Evolutionary conservation across 2,329 filamentous ascomycete species (phyloP).

Genomic region (Aspergillus felis): DNA sequence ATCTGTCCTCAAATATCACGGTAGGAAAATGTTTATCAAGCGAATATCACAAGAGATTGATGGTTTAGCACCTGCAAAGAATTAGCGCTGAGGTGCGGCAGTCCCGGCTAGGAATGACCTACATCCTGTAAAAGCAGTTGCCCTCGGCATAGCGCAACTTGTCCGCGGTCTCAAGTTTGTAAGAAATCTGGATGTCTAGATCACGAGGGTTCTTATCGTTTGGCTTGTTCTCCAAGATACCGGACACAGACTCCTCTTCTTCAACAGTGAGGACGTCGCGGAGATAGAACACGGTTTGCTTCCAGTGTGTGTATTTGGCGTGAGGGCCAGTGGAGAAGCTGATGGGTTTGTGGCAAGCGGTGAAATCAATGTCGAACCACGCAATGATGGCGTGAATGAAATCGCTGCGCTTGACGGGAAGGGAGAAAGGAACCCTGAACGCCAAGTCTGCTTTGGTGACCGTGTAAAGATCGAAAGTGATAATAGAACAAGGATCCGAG

Average conservation of each 20-base stretch:
- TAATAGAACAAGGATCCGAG: slow-evolving; percentile 79
- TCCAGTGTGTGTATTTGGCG: slow-evolving; percentile 99
- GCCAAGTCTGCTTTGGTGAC: slow-evolving; percentile 78
- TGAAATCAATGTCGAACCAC: slow-evolving; percentile 99
- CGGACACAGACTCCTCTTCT: slow-evolving; percentile 73
- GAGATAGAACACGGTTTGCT: slow-evolving; percentile 98
- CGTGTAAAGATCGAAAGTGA: slow-evolving; percentile 90
- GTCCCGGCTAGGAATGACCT: slow-evolving; percentile 13
- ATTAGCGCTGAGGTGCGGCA: slow-evolving; percentile 21
- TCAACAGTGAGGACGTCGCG: slow-evolving; percentile 89
- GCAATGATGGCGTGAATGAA: slow-evolving; percentile 95
- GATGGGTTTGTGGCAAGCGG: slow-evolving; percentile 96
- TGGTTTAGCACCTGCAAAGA: slow-evolving; percentile 27
- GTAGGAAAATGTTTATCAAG: slow-evolving; percentile 10
- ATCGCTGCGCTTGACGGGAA: slow-evolving; percentile 78
- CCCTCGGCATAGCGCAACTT: slow-evolving; percentile 65
- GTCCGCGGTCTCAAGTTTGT: slow-evolving; percentile 75
- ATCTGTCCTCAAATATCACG: slow-evolving; percentile 14
- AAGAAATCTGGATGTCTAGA: slow-evolving; percentile 83
- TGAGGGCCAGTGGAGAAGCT: slow-evolving; percentile 95
- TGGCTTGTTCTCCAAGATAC: slow-evolving; percentile 74
- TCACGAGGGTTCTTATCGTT: slow-evolving; percentile 94
- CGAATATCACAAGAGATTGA: not conserved
- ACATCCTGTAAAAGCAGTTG: slow-evolving; percentile 72
- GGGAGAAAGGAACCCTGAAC: slow-evolving; percentile 73